Percentiles rank a stretch among this genome's conserved stretches.
Conservation (phyloP, 1,284 basidiomycete genomes). For the Ganoderma lingzhi region DNA sequence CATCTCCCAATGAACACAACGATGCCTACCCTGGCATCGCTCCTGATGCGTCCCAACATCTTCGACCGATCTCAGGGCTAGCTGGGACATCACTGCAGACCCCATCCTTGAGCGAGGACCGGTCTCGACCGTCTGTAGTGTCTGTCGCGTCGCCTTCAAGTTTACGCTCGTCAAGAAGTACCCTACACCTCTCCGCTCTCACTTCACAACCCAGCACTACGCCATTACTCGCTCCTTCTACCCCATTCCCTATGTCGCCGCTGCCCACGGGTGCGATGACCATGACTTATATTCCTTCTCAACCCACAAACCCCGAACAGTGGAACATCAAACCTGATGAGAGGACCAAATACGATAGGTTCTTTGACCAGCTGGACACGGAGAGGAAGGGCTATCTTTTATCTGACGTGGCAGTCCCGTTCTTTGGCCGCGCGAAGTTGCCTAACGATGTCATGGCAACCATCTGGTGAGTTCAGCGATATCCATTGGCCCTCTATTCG, state of each 20-base stretch:
- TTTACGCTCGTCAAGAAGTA: conserved; percentile 27
- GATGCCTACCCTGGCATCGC: conserved; percentile 25
- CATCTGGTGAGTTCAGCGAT: conserved; percentile 75
- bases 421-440: conserved; percentile 93
- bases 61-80: not conserved
- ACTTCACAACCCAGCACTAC: conserved; percentile 6
- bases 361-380: conserved; percentile 87
- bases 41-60: conserved; percentile 8
- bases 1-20: conserved; percentile 6
- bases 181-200: conserved; percentile 16
- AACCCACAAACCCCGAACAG: conserved; percentile 23
- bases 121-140: conserved; percentile 1
- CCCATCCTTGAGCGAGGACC: conserved; percentile 13
- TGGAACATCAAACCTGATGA: conserved; percentile 90
- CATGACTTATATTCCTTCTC: conserved; percentile 18
- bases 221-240: conserved; percentile 12
- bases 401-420: conserved; percentile 93
- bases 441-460: conserved; percentile 86
- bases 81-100: conserved; percentile 10
- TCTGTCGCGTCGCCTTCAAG: conserved; percentile 8
- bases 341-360: conserved; percentile 82
- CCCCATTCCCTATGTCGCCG: conserved; percentile 26
- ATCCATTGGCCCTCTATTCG: not conserved
- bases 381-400: conserved; percentile 84
- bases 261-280: conserved; percentile 8